Base-by-base conservation (phyloP, 768 basidiomycete genomes). In the Trametes gibbosa region DNA sequence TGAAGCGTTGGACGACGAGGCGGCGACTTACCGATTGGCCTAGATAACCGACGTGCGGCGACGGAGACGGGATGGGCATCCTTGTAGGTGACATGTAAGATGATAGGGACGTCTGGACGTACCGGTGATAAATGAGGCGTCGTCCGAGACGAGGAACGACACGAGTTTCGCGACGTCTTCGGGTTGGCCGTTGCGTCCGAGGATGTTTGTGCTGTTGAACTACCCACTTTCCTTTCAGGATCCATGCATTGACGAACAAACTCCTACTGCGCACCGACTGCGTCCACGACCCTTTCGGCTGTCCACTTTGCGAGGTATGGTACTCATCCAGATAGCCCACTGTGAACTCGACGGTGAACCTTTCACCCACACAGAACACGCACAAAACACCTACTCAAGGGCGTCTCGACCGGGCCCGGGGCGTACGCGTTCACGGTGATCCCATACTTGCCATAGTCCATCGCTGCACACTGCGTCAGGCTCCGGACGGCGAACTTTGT, bases 131-230 rank as follows among this genome's bases (percentile, higher is more conserved):
- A 69, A 73, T 40, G 64, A 57, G 7, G 66, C 62, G 24, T 71
- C 65, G 24, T 68, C 67, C 3, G 71, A 71, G 8, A 64, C 71
- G 19, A 72, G 62, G 58, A 65, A 73, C 1, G 70, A 68, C 2
- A 72, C 72, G 9, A 72, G 63, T 43, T 63, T 66, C 25, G 71
- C 70, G 42, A 73, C 66, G 49, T 73, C 71, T 37, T 72, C 71
- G 0, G 72, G 72, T 23, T 63, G 46, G 21, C 70, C 70, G 46
- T 65, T 63, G 1, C 68, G 64, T 4, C 67, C 66, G 1, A 69
- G 55, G 35, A 64, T 62, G 53, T 63, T 61, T 35, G 55, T 47
- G 50, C 52, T 58, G 17, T 64, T 56, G 39, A 66, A 29, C 50
- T 49, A 29, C 10, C 23, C 27, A 5, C 39, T 14, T 16, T 1